phyloP scores from a whole-genome alignment of 148 eudicot genomes.

The Selenicereus undatus region DNA sequence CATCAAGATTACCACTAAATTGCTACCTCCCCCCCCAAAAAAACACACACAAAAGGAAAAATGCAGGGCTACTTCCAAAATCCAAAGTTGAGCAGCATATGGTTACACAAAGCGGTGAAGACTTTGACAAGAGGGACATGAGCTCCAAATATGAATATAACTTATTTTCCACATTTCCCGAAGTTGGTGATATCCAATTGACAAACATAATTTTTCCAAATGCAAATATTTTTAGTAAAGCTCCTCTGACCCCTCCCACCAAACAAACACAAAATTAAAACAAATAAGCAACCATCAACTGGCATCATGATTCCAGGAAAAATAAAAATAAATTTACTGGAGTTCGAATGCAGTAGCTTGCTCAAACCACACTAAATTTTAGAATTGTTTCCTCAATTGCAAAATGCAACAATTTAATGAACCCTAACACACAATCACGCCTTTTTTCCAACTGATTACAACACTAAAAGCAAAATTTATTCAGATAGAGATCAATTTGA shows the following conservation, averaged over 20 bases:
- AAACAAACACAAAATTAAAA: not conserved
- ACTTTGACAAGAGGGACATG: not conserved
- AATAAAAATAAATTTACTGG: too few relatives aligned
- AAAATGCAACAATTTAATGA: not conserved
- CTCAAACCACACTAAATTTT: too few relatives aligned
- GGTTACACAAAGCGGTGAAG: not conserved
- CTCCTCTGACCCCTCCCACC: not conserved
- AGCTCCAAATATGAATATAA: not conserved
- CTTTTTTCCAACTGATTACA: not conserved
- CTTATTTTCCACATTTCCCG: not conserved
- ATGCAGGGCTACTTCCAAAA: too few relatives aligned
- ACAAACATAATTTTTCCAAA: too few relatives aligned
- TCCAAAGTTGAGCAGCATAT: not conserved
- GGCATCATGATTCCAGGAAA: not conserved
- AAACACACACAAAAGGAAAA: too few relatives aligned
- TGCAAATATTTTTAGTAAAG: not conserved
- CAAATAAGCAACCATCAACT: not conserved
- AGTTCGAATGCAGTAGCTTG: too few relatives aligned
- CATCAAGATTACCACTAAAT: too few relatives aligned
- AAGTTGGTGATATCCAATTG: too few relatives aligned
- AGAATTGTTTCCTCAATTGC: not conserved
- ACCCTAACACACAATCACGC: not conserved
- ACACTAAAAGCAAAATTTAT: not conserved
- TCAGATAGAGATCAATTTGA: not conserved
- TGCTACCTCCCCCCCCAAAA: too few relatives aligned